phyloP scores from a whole-genome alignment of 1,284 basidiomycete species.

The Pyrrhoderma noxium region DNA sequence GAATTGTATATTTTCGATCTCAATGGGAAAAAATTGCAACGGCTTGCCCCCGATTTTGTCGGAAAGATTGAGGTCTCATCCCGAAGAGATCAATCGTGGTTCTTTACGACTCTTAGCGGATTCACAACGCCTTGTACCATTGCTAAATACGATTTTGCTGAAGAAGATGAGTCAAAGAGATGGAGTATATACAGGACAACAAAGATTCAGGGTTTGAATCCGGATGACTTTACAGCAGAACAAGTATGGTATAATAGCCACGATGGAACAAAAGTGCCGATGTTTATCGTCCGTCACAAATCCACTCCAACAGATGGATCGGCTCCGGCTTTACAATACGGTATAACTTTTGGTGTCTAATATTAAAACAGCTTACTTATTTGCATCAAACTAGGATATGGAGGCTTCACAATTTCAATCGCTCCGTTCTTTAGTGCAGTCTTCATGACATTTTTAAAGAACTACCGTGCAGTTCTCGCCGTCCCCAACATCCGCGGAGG shows the following conservation, averaged over 20 bases:
- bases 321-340: conserved; percentile 75
- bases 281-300: conserved; percentile 82
- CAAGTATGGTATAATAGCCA: conserved; percentile 78
- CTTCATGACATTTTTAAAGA: conserved; percentile 71
- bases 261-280: conserved; percentile 78
- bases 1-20: conserved; percentile 73
- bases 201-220: conserved; percentile 55
- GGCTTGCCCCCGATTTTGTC: conserved; percentile 62
- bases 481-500: conserved; percentile 78
- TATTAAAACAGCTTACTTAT: conserved; percentile 23
- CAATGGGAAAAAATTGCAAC: conserved; percentile 48
- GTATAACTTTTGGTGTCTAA: conserved; percentile 30
- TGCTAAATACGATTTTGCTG: conserved; percentile 52
- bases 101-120: conserved; percentile 63
- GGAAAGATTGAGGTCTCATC: conserved; percentile 56
- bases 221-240: conserved; percentile 64
- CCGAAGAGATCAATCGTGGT: conserved; percentile 50
- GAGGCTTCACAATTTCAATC: conserved; percentile 71
- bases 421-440: conserved; percentile 66
- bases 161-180: conserved; percentile 37
- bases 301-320: conserved; percentile 67
- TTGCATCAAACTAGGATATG: conserved; percentile 41
- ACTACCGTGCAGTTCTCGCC: conserved; percentile 69
- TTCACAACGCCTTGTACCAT: conserved; percentile 74
- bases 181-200: conserved; percentile 59